These are phyloP conservation scores for Myrica gale DNA, from an alignment of 306 rosid genomes.

Conservation along the genomic window DNA sequence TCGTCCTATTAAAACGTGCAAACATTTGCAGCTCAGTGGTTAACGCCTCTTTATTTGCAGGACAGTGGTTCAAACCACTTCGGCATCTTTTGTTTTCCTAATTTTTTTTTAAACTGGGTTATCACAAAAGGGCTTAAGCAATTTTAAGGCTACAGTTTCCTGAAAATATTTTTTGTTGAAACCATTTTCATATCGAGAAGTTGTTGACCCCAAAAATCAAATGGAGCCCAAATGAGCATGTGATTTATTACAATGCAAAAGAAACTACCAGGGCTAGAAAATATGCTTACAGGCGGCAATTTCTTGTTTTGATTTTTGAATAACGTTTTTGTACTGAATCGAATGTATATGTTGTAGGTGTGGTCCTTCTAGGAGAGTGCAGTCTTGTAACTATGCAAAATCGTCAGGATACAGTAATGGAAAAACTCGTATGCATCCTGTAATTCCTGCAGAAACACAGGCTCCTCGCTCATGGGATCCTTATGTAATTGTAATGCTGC, in stretches of 20 bases:
- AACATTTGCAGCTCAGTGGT: too few relatives aligned
- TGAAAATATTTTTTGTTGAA: background rate
- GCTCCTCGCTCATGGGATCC: conserved; percentile 51
- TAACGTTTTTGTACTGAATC: conserved; percentile 8
- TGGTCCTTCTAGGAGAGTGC: conserved; percentile 46
- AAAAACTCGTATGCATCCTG: conserved; percentile 32
- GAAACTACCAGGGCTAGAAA: background rate
- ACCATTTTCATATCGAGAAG: background rate
- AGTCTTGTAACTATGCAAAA: conserved; percentile 41
- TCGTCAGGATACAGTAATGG: conserved; percentile 42
- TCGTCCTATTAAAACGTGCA: too few relatives aligned
- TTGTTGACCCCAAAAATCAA: background rate
- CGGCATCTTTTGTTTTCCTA: too few relatives aligned
- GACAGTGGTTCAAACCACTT: too few relatives aligned
- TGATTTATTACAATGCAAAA: background rate
- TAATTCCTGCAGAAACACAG: conserved; percentile 33
- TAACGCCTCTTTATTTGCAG: too few relatives aligned
- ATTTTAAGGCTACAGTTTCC: background rate
- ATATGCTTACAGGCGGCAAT: background rate
- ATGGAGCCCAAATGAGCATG: background rate
- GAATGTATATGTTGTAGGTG: conserved; percentile 41
- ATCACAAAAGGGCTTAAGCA: background rate
- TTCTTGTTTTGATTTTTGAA: conserved; percentile 11
- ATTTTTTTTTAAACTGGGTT: too few relatives aligned
- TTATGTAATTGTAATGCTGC: conserved; percentile 56